Evolutionary conservation across 352 stramenopile species (phyloP), one percentile per base, ranked within the genome.

Genomic region (Globisporangium okanoganense): DNA sequence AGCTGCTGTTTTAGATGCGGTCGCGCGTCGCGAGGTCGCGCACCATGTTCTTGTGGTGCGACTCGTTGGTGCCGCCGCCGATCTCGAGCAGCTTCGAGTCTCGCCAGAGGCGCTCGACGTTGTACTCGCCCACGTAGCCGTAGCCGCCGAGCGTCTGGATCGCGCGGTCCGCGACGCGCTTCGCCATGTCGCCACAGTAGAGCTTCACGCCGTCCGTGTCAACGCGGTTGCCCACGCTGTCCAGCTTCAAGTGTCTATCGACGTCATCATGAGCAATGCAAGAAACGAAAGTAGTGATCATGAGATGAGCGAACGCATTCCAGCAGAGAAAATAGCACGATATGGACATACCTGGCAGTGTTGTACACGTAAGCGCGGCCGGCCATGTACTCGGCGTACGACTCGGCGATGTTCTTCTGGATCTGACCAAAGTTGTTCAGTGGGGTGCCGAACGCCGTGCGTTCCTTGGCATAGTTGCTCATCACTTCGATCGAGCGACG

Each of bases 51-150:
- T 99, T 99, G 75, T 99, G 95, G 70, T 99, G 97, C 49, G 93
- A 98, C 76, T 99, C 97, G 66, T 98, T 98, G 24, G 97, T 99
- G 55, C 98, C 97, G 55, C 97, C 98, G 49, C 98, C 97, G 71
- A 99, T 99, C 81, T 99, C 98, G n/a, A 99, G 76, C 54, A 99
- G 73, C 76, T 99, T 99, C 13, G 97, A 92, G 89, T 99, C 97
- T 59, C 97, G 86, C 97, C 96, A 99, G 2, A 99, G 79, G 51
- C 97, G 81, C 82, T 99, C 97, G 12, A 99, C 97, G 61, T 92
- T 94, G 75, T 99, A 99, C 72, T 99, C 97, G 54, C 96, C 97
- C n/a, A 98, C 90, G 79, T 99, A 99, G 24, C 98, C 98, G 72
- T 99, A 98, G 55, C 97, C 98, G 56, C 98, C 98, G 43, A 99